Evolutionary conservation across 805 yeast species (phyloP).

Genomic region (Kregervanrija delftensis): DNA sequence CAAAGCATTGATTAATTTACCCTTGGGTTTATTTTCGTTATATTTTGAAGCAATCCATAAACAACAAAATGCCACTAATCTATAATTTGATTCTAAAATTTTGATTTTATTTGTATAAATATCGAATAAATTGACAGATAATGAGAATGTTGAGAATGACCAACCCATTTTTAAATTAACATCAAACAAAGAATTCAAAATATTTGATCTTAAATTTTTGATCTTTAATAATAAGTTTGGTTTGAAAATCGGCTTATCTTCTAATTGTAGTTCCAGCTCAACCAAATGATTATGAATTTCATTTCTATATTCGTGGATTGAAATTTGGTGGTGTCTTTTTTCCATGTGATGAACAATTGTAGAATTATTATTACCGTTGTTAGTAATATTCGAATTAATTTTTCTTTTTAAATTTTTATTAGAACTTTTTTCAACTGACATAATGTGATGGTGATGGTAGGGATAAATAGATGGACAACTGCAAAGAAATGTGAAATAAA

Average conservation of each 20-base stretch:
- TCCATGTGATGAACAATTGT: slow-evolving; percentile 21
- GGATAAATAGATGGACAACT: no score
- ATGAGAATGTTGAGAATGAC: slow-evolving; percentile 30
- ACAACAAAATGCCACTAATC: slow-evolving; percentile 37
- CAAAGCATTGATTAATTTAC: slow-evolving; percentile 28
- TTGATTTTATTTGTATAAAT: slow-evolving; percentile 29
- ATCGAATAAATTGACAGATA: slow-evolving; percentile 33
- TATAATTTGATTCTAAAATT: slow-evolving; percentile 29
- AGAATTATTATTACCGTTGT: background rate
- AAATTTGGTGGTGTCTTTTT: slow-evolving; percentile 20
- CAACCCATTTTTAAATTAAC: slow-evolving; percentile 24
- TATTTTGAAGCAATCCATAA: slow-evolving; percentile 40
- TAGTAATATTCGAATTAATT: background rate
- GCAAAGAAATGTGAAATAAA: no score
- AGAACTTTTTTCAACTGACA: no score
- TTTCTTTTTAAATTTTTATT: no score
- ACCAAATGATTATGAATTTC: slow-evolving; percentile 22
- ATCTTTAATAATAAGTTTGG: slow-evolving; percentile 10
- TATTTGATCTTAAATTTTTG: slow-evolving; percentile 15
- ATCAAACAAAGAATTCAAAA: slow-evolving; percentile 27
- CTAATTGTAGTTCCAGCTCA: slow-evolving; percentile 23
- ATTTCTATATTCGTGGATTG: slow-evolving; percentile 23
- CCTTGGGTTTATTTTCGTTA: slow-evolving; percentile 48
- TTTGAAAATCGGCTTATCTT: slow-evolving; percentile 21
- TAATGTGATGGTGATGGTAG: no score